Evolutionary conservation across 2,329 filamentous ascomycete genomes (phyloP), one percentile per base, ranked within the genome.

Genomic region (Aspergillus thermomutatus): DNA sequence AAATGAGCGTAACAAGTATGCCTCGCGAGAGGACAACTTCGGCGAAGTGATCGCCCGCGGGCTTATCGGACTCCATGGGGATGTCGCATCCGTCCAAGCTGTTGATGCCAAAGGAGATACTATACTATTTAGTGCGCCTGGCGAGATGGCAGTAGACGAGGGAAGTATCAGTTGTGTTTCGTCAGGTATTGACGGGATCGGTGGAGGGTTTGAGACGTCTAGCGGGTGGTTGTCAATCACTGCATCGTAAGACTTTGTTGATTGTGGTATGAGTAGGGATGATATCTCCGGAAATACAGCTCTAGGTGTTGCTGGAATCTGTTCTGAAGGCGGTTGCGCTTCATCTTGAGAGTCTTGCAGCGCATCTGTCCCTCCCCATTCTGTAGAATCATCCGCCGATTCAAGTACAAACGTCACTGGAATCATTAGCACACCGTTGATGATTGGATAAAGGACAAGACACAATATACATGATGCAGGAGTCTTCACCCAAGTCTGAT

Each of bases 401-500:
- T 69, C 69, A 21, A 64, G 62, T 9, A 70, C 59, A 47, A 71
- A 70, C 14, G 64, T 67, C 52, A 70, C 69, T 71, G 11, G 3
- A 19, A 41, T 34, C 19, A 48, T 50, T 43, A 60, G 53, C 26
- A 23, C n/a, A 28, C 17, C 43, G 19, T 19, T 47, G 5, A 6
- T 5, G 4, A 31, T 5, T 3, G 26, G 17, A 40, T 52, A 43
- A 52, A 19, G 28, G 27, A 26, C 3, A 52, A 8, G 1, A 19
- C 7, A 1, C 5, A 1, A 9, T 8, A 21, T 14, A 47, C 63
- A 37, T 66, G 66, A 65, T 5, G 54, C 59, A 31, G 66, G 64
- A 9, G 68, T 59, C n/a, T 66, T 60, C n/a, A 72, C 68, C 70
- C 71, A 72, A 2, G 64, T 61, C 55, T 72, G 71, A 6, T 60